Conservation (phyloP, 192 early-diverging fungal species). For the Linnemannia elongata region DNA sequence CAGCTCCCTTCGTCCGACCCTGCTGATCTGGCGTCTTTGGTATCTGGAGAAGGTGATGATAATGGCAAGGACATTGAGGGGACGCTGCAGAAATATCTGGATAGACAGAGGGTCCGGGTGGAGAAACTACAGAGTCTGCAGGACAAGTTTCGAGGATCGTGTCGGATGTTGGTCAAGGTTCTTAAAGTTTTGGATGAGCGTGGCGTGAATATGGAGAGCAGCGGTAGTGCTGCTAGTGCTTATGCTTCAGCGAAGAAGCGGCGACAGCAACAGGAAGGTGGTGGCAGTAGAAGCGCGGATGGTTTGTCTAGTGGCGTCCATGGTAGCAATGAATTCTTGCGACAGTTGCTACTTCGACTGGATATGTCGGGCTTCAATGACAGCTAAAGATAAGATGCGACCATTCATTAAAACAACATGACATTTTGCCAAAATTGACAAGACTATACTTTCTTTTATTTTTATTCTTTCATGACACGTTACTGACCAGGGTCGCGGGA, state of each 20-base stretch:
- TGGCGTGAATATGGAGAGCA: constrained; percentile 39
- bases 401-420: background rate
- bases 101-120: constrained; percentile 6
- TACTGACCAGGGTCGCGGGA: too few relatives aligned
- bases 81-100: background rate
- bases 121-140: constrained; percentile 38
- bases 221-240: background rate
- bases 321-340: constrained; percentile 47
- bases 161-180: constrained; percentile 55
- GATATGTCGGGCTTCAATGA: constrained; percentile 51
- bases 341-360: constrained; percentile 54
- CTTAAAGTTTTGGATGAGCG: constrained; percentile 56
- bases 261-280: background rate
- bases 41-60: background rate
- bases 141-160: constrained; percentile 50
- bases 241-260: background rate
- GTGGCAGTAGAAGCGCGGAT: too few relatives aligned
- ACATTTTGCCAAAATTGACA: too few relatives aligned
- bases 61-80: background rate
- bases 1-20: background rate
- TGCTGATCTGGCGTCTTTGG: constrained; percentile 5
- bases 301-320: background rate
- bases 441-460: background rate
- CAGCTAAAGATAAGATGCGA: background rate
- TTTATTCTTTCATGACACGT: too few relatives aligned